Conservation (phyloP, 2,329 filamentous ascomycete genomes). For the Phymatotrichopsis omnivora region DNA sequence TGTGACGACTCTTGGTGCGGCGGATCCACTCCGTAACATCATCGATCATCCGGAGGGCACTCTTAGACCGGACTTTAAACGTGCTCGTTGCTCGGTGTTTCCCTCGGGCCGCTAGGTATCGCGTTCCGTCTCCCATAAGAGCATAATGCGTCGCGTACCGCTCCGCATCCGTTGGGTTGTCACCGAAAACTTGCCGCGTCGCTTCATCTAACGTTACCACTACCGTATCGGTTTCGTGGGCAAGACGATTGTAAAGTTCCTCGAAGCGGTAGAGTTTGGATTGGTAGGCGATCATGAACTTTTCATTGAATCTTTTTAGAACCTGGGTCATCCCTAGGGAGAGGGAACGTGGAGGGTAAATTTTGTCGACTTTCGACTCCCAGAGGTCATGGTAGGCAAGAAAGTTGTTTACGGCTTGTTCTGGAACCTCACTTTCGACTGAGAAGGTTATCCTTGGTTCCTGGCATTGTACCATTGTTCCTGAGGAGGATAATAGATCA, state of each 20-base stretch:
- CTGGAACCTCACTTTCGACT: conserved; percentile 14
- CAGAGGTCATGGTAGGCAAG: conserved; percentile 13
- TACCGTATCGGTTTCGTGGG: conserved; percentile 11
- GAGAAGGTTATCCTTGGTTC: conserved; percentile 16
- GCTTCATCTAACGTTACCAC: conserved; percentile 24
- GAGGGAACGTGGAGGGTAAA: too few species aligned
- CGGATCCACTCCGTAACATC: conserved; percentile 46
- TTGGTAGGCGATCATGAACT: conserved; percentile 14
- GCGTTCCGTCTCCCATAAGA: conserved; percentile 49
- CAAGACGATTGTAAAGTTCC: conserved; percentile 18
- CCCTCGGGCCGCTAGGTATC: conserved; percentile 47
- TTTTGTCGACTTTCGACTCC: background rate
- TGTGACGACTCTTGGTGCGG: conserved; percentile 40
- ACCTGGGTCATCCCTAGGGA: background rate
- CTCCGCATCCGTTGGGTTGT: conserved; percentile 40
- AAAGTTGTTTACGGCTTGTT: conserved; percentile 8
- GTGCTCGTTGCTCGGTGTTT: conserved; percentile 46
- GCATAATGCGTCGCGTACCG: conserved; percentile 63
- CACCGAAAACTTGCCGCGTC: conserved; percentile 26
- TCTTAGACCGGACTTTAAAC: conserved; percentile 51
- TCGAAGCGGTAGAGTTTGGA: conserved; percentile 23
- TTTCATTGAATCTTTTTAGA: background rate
- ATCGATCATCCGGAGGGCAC: conserved; percentile 45
- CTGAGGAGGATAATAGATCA: conserved; percentile 19
- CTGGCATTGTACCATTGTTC: conserved; percentile 7